phyloP scores from a whole-genome alignment of 768 basidiomycete species.

The Clitopilus passeckerianus region DNA sequence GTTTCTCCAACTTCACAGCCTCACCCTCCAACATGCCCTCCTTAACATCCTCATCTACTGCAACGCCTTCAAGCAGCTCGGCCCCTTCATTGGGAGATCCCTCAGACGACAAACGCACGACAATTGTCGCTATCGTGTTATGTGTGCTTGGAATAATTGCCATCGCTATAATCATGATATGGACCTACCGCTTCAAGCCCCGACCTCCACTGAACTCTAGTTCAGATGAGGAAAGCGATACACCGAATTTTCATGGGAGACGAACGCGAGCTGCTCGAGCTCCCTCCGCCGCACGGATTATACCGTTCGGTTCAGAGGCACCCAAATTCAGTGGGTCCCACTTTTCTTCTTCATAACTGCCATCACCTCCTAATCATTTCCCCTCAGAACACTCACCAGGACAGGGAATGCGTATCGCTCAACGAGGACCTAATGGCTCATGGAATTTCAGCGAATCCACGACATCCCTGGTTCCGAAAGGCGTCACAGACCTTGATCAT shows the following conservation, averaged over 20 bases:
- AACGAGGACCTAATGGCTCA: slow-evolving; percentile 45
- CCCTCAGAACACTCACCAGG: slow-evolving; percentile 45
- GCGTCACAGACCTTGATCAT: slow-evolving; percentile 31
- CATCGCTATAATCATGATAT: slow-evolving; percentile 22
- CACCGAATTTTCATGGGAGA: slow-evolving; percentile 16
- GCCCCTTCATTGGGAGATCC: not conserved
- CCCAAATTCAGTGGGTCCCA: slow-evolving; percentile 34
- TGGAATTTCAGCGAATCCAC: slow-evolving; percentile 48
- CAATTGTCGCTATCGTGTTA: slow-evolving; percentile 24
- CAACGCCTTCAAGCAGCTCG: not conserved
- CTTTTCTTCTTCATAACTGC: not conserved
- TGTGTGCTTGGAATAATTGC: slow-evolving; percentile 22
- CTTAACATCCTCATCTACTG: slow-evolving; percentile 4
- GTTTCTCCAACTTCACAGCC: slow-evolving; percentile 3
- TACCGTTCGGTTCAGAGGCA: slow-evolving; percentile 31
- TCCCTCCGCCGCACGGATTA: slow-evolving; percentile 36
- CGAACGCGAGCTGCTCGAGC: slow-evolving; percentile 16
- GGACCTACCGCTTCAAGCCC: slow-evolving; percentile 28
- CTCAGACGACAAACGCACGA: slow-evolving; percentile 16
- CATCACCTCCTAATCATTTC: not conserved
- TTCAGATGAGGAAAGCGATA: slow-evolving; percentile 6
- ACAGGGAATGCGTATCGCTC: slow-evolving; percentile 53
- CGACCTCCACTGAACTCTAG: slow-evolving; percentile 6
- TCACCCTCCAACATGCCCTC: slow-evolving; percentile 8
- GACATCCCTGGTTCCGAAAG: slow-evolving; percentile 32